Percentiles rank a stretch among this genome's conserved stretches.
phyloP scores from a whole-genome alignment of 2,329 filamentous ascomycete genomes.

The Eutypa lata region DNA sequence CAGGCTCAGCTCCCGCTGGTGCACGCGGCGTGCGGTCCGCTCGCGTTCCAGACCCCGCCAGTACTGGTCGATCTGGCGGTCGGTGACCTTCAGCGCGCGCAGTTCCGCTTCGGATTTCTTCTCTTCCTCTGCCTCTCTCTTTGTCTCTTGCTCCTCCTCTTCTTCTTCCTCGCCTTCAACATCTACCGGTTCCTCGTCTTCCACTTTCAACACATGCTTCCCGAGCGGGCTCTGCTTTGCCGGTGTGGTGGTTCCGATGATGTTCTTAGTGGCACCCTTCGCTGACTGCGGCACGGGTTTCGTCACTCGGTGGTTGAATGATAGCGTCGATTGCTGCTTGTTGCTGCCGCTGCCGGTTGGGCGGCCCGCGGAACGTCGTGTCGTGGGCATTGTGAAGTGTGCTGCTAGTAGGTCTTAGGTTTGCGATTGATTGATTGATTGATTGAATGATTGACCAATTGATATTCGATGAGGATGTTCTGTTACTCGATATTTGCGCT shows the following conservation, averaged over 20 bases:
- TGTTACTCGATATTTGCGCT: too few species aligned
- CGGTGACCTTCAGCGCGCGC: slow-evolving; percentile 61
- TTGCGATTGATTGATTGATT: not conserved
- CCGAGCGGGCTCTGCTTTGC: slow-evolving; percentile 30
- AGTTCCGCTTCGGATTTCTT: slow-evolving; percentile 51
- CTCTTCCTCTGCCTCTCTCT: slow-evolving; percentile 10
- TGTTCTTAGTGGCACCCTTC: slow-evolving; percentile 39
- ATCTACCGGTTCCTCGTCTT: slow-evolving; percentile 23
- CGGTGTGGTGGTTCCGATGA: slow-evolving; percentile 28
- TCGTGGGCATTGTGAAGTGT: slow-evolving; percentile 44
- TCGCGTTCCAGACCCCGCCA: slow-evolving; percentile 71
- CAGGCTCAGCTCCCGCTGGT: slow-evolving; percentile 69
- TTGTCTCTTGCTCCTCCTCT: slow-evolving; percentile 11
- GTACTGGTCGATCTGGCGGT: slow-evolving; percentile 70
- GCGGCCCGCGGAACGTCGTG: slow-evolving; percentile 48
- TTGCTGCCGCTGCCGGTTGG: slow-evolving; percentile 38
- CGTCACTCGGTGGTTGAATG: slow-evolving; percentile 56
- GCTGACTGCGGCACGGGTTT: slow-evolving; percentile 47
- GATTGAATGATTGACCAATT: not conserved
- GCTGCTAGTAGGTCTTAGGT: slow-evolving; percentile 5
- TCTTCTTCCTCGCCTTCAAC: slow-evolving; percentile 21
- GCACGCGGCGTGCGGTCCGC: slow-evolving; percentile 67
- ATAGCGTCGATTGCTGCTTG: slow-evolving; percentile 49
- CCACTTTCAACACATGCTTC: slow-evolving; percentile 23
- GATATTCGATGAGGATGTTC: not conserved